Conservation (phyloP, 1,284 basidiomycete species). For the Vanrija humicola region DNA sequence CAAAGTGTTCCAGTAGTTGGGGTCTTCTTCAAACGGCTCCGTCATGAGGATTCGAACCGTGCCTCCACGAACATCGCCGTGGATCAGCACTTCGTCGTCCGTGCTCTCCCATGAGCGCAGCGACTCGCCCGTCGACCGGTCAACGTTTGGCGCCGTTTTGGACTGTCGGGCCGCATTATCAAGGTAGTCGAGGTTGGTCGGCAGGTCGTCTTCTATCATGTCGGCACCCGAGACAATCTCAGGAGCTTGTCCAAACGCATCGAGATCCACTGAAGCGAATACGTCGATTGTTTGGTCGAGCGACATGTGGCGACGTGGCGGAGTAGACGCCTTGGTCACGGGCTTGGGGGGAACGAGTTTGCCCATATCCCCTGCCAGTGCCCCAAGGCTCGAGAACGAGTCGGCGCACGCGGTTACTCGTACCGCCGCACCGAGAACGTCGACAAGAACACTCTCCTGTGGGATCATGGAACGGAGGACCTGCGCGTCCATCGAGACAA, state of each 20-base stretch:
- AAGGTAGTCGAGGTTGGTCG: conserved; percentile 80
- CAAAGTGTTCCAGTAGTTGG: conserved; percentile 69
- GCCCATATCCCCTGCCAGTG: conserved; percentile 37
- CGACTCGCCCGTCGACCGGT: conserved; percentile 55
- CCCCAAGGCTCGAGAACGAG: conserved; percentile 41
- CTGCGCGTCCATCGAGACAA: conserved; percentile 55
- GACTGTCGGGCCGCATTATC: conserved; percentile 57
- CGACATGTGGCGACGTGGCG: conserved; percentile 11
- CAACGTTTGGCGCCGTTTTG: conserved; percentile 56
- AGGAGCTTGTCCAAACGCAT: conserved; percentile 68
- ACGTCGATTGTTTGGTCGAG: conserved; percentile 41
- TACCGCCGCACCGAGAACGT: conserved; percentile 29
- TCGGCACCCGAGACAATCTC: conserved; percentile 67
- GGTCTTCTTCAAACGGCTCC: conserved; percentile 57
- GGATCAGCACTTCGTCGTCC: conserved; percentile 66
- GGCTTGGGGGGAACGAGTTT: conserved; percentile 25
- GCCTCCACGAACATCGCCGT: conserved; percentile 80
- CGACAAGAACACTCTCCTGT: conserved; percentile 23
- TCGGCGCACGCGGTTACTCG: conserved; percentile 49
- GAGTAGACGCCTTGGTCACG: conserved; percentile 2
- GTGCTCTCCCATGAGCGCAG: conserved; percentile 40
- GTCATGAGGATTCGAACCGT: conserved; percentile 73
- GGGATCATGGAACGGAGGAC: conserved; percentile 31
- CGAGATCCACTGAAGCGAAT: conserved; percentile 73
- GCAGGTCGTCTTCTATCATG: conserved; percentile 86